Evolutionary conservation across 345 rosid genomes (phyloP), one percentile per base, ranked within the genome.

Genomic region (Hibiscus syriacus): DNA sequence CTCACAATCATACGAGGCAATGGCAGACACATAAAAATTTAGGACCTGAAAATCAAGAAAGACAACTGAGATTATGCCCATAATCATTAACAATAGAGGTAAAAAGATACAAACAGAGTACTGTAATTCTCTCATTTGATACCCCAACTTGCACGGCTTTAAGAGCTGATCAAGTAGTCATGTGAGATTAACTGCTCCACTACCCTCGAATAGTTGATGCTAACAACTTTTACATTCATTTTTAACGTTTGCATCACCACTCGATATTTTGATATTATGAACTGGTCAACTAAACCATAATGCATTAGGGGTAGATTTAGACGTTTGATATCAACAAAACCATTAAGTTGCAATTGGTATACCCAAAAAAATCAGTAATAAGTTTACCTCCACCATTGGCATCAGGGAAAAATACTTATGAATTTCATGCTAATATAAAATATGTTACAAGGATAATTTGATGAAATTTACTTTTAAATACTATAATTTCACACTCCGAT

Each of bases 11-110:
- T 64, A 45, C 32, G 27, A 36, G 26, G 65, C 36, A 70, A 34
- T 70, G 74, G 64, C 45, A 50, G 71, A 58, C n/a, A n/a, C n/a
- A 43, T 16, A 46, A 30, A 27, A 36, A 64, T 43, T 14, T 67
- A 23, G 69, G 10, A 17, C 23, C 52, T 26, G 30, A n/a, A 57
- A 59, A 70, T 65, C 30, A 26, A 50, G 22, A 67, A 22, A 3
- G 10, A 29, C 20, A 41, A 17, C 23, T 49, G 13, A 25, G 17
- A 14, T 32, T 17, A 52, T 60, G 19, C 25, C 14, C 58, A 22
- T 26, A 30, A 2, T 9, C 32, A 72, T 43, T 54, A 52, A 6
- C 23, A 48, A n/a, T 5, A n/a, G 53, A n/a, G 20, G 53, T 48
- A 17, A 48, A 48, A 46, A 1, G 55, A 20, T 20, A 22, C 3